Percentiles rank a stretch among this genome's conserved stretches.
Conservation (phyloP, 306 rosid genomes). For the Hippophae rhamnoides region DNA sequence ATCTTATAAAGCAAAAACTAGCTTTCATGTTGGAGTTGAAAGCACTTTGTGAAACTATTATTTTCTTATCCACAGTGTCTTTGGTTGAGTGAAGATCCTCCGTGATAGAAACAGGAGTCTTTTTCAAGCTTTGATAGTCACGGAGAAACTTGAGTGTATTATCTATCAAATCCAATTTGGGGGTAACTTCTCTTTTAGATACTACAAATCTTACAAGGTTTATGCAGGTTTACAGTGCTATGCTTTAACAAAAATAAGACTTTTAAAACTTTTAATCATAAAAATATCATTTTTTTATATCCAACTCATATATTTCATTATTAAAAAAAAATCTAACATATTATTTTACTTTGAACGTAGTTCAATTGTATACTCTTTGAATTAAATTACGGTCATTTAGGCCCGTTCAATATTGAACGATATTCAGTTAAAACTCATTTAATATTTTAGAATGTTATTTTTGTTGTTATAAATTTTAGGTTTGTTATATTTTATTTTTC, state of each 20-base stretch:
- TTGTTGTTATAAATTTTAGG: no score
- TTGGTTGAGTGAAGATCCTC: conserved; percentile 32
- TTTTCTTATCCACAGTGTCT: conserved; percentile 16
- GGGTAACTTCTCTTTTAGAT: conserved; percentile 48
- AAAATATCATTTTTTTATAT: no score
- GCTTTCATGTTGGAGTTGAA: conserved; percentile 41
- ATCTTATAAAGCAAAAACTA: conserved; percentile 5
- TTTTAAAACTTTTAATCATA: no score
- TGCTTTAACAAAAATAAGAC: conserved; percentile 3
- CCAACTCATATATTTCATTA: no score
- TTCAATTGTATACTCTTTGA: no score
- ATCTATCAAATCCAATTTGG: conserved; percentile 28
- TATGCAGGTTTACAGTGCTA: conserved; percentile 22
- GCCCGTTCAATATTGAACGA: no score
- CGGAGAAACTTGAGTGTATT: conserved; percentile 9
- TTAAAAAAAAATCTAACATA: no score
- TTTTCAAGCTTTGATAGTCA: conserved; percentile 21
- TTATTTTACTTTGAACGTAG: no score
- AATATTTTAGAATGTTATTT: no score
- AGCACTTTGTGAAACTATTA: conserved; percentile 19
- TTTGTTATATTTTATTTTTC: no score
- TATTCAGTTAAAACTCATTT: no score
- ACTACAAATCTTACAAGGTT: conserved; percentile 23
- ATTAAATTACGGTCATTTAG: no score
- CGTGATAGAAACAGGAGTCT: conserved; percentile 27